Evolutionary conservation across 345 rosid species (phyloP), one percentile per base, ranked within the genome.

Genomic region (Citrus hindsii): DNA sequence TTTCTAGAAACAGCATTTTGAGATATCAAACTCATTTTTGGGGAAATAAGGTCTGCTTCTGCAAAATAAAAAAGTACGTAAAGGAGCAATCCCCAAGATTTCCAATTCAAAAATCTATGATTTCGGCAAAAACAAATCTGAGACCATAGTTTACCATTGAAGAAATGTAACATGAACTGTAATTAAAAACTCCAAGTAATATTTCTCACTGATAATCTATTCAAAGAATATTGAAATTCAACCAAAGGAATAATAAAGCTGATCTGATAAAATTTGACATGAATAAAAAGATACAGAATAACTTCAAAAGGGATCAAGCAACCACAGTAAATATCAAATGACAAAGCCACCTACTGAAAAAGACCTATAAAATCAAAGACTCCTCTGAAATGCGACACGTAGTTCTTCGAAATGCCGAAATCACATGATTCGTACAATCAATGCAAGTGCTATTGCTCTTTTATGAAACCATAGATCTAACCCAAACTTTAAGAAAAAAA

Each of bases 1-100:
- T 62, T 83, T 82, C 80, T 89, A 19, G 83, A 74, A 55, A 79
- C 86, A 76, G 72, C 76, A 76, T 89, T 88, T 74, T 93, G 96
- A 59, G 96, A 93, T 82, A 93, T 88, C 86, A 87, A 83, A 75
- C 87, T 88, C 96, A 93, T 86, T 73, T 67, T 83, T 71, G 18
- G 21, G 51, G 12, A 76, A 64, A 60, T 6, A 13, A 56, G 33
- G 13, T 25, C 65, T 21, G 37, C 16, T 67, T 60, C 86, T 81
- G 77, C 56, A 81, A 79, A 74, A 30, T 7, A 66, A 77, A 78
- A 73, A 25, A 73, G 32, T 46, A n/a, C 1, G 30, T 40, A 38
- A 72, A 25, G 22, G 18, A 76, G 73, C 30, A 51, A 61, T 16
- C 27, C n/a, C 56, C 4, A 27, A 67, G 9, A 67, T 46, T 62